Conservation (phyloP, 2,329 filamentous ascomycete genomes). For the Phaeoacremonium minimum region DNA sequence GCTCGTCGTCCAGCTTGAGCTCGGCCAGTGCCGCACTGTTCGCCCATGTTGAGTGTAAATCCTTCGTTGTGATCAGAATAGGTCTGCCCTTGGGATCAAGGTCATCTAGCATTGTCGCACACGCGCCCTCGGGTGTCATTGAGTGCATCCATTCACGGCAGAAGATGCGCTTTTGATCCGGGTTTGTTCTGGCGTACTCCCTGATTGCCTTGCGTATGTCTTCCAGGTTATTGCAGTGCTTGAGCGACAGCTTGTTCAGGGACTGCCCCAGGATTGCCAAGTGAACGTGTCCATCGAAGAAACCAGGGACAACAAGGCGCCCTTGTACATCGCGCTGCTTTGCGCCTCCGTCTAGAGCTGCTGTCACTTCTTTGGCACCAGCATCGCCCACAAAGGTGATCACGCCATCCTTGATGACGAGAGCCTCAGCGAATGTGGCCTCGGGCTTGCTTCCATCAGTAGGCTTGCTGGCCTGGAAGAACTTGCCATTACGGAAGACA, state of each 20-base stretch:
- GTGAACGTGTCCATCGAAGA: conserved; percentile 55
- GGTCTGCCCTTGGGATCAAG: conserved; percentile 38
- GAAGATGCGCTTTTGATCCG: conserved; percentile 39
- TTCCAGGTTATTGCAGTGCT: conserved; percentile 35
- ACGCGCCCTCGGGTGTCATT: conserved; percentile 45
- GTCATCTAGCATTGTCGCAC: conserved; percentile 45
- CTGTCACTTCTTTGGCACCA: conserved; percentile 17
- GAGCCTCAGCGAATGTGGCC: conserved; percentile 27
- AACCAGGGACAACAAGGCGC: conserved; percentile 43
- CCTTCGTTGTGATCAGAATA: conserved; percentile 52
- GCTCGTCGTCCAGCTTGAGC: conserved; percentile 38
- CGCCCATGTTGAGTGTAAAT: conserved; percentile 52
- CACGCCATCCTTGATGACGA: conserved; percentile 18
- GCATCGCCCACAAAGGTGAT: conserved; percentile 16
- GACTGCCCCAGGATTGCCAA: conserved; percentile 49
- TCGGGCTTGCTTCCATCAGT: conserved; percentile 15
- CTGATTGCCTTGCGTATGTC: conserved; percentile 44
- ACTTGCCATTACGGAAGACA: conserved; percentile 31
- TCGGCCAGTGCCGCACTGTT: conserved; percentile 45
- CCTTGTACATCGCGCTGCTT: conserved; percentile 25
- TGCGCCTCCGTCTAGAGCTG: conserved; percentile 17
- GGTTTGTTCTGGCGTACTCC: conserved; percentile 37
- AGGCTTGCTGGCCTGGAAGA: conserved; percentile 29
- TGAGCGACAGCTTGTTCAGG: conserved; percentile 43
- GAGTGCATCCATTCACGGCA: conserved; percentile 52